Evolutionary conservation across 495 filamentous ascomycete genomes (phyloP).

Genomic region (Talaromyces borbonicus): DNA sequence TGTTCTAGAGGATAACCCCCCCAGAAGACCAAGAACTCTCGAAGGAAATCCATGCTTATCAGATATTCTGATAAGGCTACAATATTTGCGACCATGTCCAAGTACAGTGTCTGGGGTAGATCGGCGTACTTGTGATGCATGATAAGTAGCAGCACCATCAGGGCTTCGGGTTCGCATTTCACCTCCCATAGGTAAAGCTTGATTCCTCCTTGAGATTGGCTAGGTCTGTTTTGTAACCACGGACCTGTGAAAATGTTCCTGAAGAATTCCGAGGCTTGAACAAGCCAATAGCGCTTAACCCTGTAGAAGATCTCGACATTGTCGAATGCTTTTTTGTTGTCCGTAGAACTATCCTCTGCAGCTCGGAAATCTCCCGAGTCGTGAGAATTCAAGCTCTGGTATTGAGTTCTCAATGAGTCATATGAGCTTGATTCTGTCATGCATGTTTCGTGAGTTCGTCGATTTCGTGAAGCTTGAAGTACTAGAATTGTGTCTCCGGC

Average conservation of each 20-base stretch:
- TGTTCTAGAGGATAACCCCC: not conserved
- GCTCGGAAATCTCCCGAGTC: not conserved
- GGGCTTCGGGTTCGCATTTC: not conserved
- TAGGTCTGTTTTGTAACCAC: not conserved
- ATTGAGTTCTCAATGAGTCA: too few relatives aligned
- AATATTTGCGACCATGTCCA: not conserved
- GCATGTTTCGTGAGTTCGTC: too few relatives aligned
- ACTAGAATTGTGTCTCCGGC: not conserved
- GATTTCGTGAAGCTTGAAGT: not conserved
- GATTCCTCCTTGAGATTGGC: not conserved
- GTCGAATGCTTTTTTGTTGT: not conserved
- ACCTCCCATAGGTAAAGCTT: not conserved
- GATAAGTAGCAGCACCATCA: not conserved
- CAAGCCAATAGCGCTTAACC: not conserved
- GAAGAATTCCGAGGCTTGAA: not conserved
- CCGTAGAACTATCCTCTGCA: too few relatives aligned
- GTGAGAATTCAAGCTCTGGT: too few relatives aligned
- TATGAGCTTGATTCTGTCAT: too few relatives aligned
- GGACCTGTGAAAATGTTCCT: not conserved
- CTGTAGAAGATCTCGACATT: not conserved
- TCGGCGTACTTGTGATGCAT: not conserved
- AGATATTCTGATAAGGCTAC: not conserved
- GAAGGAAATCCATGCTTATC: not conserved
- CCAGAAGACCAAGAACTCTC: not conserved
- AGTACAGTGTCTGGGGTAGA: not conserved